phyloP scores from a whole-genome alignment of 345 rosid species.

The Cardiospermum halicacabum region DNA sequence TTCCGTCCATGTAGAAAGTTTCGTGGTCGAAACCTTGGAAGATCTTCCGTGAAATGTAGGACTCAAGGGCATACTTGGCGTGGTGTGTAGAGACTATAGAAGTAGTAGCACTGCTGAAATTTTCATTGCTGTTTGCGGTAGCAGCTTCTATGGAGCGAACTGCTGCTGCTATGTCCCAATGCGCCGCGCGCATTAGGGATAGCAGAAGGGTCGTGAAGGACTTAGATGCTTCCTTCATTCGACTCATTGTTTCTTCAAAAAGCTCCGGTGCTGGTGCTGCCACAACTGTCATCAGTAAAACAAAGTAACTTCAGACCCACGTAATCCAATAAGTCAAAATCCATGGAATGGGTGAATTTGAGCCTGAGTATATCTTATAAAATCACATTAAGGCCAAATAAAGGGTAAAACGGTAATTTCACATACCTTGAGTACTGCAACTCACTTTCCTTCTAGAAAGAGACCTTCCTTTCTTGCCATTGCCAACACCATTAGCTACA shows the following conservation, averaged over 20 bases:
- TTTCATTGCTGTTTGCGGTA: conserved; percentile 7
- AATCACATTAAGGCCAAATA: no score
- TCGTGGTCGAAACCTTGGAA: conserved; percentile 90
- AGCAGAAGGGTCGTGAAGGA: conserved; percentile 72
- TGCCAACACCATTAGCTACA: conserved; percentile 17
- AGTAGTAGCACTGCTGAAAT: conserved; percentile 29
- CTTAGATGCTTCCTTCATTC: conserved; percentile 73
- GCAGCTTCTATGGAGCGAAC: conserved; percentile 93
- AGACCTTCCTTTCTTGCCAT: conserved; percentile 55
- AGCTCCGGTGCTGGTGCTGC: conserved; percentile 78
- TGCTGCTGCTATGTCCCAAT: conserved; percentile 89
- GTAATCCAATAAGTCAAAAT: no score
- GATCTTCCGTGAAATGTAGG: conserved; percentile 66
- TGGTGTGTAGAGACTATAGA: conserved; percentile 58
- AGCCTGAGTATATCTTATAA: no score
- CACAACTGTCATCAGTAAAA: conserved; percentile 42
- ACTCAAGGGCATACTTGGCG: conserved; percentile 81
- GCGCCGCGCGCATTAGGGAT: conserved; percentile 85
- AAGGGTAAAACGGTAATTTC: not conserved
- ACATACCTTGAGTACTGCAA: conserved; percentile 49
- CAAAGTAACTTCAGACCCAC: no score
- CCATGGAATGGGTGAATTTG: no score
- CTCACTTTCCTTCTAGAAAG: conserved; percentile 68
- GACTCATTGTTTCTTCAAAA: conserved; percentile 59
- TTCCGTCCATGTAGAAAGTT: conserved; percentile 90